A percentile compares a stretch with the other conserved stretches of the same genome.
These are phyloP conservation scores for Staphylotrichum longicolle DNA, from an alignment of 495 filamentous ascomycete species.

Conservation along the genomic window DNA sequence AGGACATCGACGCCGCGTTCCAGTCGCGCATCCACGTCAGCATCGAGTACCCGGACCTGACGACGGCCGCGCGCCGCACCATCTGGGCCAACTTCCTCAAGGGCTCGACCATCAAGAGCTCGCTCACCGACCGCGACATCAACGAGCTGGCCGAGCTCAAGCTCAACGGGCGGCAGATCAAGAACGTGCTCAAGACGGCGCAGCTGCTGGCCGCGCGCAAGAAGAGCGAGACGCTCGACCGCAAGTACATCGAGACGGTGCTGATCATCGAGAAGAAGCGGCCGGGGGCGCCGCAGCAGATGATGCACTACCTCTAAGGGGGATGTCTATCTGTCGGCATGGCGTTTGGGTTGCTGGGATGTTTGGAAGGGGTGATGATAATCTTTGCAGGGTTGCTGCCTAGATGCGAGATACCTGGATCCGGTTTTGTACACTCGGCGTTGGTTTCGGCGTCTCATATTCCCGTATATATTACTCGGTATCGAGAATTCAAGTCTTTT, in stretches of 20 bases:
- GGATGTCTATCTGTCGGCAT: neutral
- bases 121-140: conserved; percentile 31
- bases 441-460: no score
- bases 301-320: conserved; percentile 31
- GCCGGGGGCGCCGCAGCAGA: conserved; percentile 27
- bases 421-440: neutral
- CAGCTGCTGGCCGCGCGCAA: conserved; percentile 35
- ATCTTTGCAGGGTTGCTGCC: neutral
- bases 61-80: conserved; percentile 29
- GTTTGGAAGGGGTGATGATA: neutral
- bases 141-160: conserved; percentile 38
- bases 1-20: conserved; percentile 52
- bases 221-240: conserved; percentile 32
- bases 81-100: conserved; percentile 38
- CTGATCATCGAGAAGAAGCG: conserved; percentile 36
- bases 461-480: no score
- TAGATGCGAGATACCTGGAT: neutral
- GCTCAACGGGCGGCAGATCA: conserved; percentile 49
- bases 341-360: neutral
- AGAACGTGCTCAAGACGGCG: conserved; percentile 53
- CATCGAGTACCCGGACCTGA: conserved; percentile 48
- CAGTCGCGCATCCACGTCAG: conserved; percentile 52
- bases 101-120: conserved; percentile 27
- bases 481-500: neutral
- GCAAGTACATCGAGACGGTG: conserved; percentile 33